Conservation (phyloP, 2,329 filamentous ascomycete species). For the Trichocomaceae sp. region DNA sequence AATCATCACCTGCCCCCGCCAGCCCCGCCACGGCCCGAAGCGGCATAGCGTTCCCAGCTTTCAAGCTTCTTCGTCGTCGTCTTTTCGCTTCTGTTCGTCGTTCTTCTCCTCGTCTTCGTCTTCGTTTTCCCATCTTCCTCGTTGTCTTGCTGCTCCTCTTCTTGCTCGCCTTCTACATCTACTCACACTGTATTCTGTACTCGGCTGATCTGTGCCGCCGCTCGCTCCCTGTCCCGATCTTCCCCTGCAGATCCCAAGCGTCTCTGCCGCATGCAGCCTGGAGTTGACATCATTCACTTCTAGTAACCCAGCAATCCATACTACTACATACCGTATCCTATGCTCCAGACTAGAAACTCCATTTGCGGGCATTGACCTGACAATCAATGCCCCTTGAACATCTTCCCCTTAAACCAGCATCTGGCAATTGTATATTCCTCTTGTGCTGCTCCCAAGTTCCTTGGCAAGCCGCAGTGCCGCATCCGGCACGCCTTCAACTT, state of each 20-base stretch:
- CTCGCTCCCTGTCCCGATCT: neutral
- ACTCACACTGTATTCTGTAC: slow-evolving; percentile 3
- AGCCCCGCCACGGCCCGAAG: slow-evolving; percentile 3
- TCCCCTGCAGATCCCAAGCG: neutral
- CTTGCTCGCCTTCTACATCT: neutral
- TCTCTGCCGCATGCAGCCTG: slow-evolving; percentile 2
- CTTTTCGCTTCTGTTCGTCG: neutral
- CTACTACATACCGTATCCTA: neutral
- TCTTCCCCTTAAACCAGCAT: neutral
- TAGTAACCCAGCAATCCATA: no score
- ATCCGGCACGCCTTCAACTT: neutral
- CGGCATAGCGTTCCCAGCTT: neutral
- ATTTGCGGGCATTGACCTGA: neutral
- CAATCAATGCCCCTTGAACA: neutral
- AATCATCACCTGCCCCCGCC: neutral
- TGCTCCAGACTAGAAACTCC: neutral
- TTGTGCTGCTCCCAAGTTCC: neutral
- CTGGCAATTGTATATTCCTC: neutral
- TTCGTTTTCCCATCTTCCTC: no score
- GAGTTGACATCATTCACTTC: neutral
- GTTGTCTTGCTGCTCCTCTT: neutral
- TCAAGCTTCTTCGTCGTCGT: neutral
- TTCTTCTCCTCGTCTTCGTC: neutral
- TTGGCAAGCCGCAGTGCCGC: slow-evolving; percentile 11
- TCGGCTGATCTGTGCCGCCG: slow-evolving; percentile 1